A percentile compares a stretch with the other conserved stretches of the same genome.
Conservation (phyloP, 176 grass and related monocot genomes). For the Coix lacrymajobi region DNA sequence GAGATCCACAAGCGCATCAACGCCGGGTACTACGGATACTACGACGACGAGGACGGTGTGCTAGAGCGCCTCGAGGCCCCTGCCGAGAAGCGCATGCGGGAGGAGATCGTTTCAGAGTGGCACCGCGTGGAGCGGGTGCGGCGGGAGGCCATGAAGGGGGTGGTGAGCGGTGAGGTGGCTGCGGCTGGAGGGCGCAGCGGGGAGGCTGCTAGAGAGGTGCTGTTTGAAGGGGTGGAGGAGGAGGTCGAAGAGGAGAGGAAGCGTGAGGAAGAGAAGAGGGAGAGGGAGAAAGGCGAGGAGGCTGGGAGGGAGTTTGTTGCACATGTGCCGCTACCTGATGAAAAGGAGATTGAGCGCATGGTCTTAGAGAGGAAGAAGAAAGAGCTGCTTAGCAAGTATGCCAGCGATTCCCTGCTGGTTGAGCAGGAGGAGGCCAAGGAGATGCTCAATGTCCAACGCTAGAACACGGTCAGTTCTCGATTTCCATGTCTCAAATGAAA, state of each 20-base stretch:
- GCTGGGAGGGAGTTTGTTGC: slow-evolving; percentile 72
- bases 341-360: slow-evolving; percentile 96
- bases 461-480: slow-evolving; percentile 36
- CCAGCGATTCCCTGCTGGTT: slow-evolving; percentile 54
- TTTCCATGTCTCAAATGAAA: slow-evolving; percentile 10
- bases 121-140: slow-evolving; percentile 65
- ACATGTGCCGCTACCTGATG: slow-evolving; percentile 82
- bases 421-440: slow-evolving; percentile 87
- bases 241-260: slow-evolving; percentile 92
- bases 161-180: slow-evolving; percentile 76
- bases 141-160: slow-evolving; percentile 78
- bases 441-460: slow-evolving; percentile 90
- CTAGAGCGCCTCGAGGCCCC: slow-evolving; percentile 74
- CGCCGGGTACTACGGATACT: slow-evolving; percentile 86
- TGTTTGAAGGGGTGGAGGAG: slow-evolving; percentile 92
- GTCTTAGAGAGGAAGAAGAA: slow-evolving; percentile 91
- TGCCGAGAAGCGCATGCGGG: slow-evolving; percentile 64
- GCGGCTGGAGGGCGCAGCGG: slow-evolving; percentile 31
- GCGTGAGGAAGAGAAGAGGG: slow-evolving; percentile 54
- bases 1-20: slow-evolving; percentile 96
- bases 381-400: slow-evolving; percentile 88
- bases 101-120: slow-evolving; percentile 55
- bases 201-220: slow-evolving; percentile 50
- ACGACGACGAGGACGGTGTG: slow-evolving; percentile 92
- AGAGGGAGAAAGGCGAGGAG: slow-evolving; percentile 51